These are phyloP conservation scores for Marasmius oreades DNA, from an alignment of 1,284 basidiomycete species.

Conservation along the genomic window DNA sequence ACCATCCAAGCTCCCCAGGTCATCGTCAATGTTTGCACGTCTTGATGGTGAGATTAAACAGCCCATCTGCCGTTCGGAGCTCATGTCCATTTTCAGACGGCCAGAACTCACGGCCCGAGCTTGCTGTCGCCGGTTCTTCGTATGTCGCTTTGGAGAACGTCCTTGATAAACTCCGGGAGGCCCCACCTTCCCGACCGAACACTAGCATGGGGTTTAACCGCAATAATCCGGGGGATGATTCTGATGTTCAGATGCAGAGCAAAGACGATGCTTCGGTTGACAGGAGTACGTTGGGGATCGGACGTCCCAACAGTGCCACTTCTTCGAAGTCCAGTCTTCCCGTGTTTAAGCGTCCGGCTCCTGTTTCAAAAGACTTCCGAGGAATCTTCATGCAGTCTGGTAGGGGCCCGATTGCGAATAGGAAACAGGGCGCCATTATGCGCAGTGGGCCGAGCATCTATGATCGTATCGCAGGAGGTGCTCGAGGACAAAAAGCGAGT, in stretches of 20 bases:
- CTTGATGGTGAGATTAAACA: not conserved
- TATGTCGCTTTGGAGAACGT: conserved; percentile 53
- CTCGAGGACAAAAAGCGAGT: conserved; percentile 45
- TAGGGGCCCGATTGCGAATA: not conserved
- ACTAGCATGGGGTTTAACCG: conserved; percentile 63
- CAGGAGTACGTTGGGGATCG: conserved; percentile 6
- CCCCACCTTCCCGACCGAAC: conserved; percentile 55
- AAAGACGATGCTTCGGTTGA: conserved; percentile 13
- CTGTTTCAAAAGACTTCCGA: conserved; percentile 5
- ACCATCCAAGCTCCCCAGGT: not conserved
- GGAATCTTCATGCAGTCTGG: conserved; percentile 8
- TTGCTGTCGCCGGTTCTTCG: conserved; percentile 25
- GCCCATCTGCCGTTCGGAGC: too few species aligned
- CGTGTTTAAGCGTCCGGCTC: not conserved
- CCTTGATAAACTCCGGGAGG: conserved; percentile 58
- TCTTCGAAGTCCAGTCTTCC: not conserved
- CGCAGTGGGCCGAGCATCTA: conserved; percentile 3
- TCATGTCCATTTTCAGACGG: not conserved
- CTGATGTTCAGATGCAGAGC: conserved; percentile 17
- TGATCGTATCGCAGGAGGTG: conserved; percentile 17
- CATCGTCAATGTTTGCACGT: not conserved
- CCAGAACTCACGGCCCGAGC: not conserved
- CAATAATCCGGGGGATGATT: conserved; percentile 24
- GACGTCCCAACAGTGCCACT: conserved; percentile 1
- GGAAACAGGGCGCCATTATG: conserved; percentile 9